These are phyloP conservation scores for Cichorium intybus DNA, from an alignment of 140 eudicot species.

Conservation along the genomic window DNA sequence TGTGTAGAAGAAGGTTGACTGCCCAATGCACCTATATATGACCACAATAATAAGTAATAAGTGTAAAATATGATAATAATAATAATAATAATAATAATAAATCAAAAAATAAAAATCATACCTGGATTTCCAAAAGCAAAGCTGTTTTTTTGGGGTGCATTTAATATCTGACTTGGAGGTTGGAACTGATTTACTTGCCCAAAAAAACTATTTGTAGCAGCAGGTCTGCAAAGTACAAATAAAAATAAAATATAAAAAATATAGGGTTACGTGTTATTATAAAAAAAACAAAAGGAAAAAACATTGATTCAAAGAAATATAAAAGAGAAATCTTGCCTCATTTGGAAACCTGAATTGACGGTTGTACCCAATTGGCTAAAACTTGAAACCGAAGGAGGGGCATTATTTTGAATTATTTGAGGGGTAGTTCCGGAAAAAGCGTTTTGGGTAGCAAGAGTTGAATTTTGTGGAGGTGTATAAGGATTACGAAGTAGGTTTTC, in stretches of 20 bases:
- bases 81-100: constrained; percentile 1
- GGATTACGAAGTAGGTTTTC: constrained; percentile 72
- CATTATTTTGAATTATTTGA: constrained; percentile 36
- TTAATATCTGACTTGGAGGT: constrained; percentile 42
- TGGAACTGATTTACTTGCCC: constrained; percentile 62
- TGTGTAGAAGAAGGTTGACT: constrained; percentile 48
- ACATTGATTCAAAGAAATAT: not conserved
- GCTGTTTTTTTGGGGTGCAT: constrained; percentile 31
- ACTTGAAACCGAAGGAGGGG: constrained; percentile 57
- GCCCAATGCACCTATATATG: constrained; percentile 43
- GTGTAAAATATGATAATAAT: not conserved
- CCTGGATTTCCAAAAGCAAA: constrained; percentile 51
- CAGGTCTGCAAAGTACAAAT: constrained; percentile 38
- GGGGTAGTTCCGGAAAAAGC: constrained; percentile 47
- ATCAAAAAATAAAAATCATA: constrained; percentile 10
- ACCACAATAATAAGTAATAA: constrained; percentile 4
- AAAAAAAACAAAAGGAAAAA: not conserved
- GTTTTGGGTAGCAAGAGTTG: constrained; percentile 45
- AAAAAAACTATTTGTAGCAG: constrained; percentile 46
- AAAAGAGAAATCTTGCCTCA: constrained; percentile 32
- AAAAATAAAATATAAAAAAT: not conserved
- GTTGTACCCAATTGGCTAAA: constrained; percentile 61
- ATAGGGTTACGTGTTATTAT: not conserved
- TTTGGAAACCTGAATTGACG: constrained; percentile 43
- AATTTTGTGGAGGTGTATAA: constrained; percentile 37